These are phyloP conservation scores for Phialophora chinensis DNA, from an alignment of 2,329 filamentous ascomycete genomes.

Conservation along the genomic window DNA sequence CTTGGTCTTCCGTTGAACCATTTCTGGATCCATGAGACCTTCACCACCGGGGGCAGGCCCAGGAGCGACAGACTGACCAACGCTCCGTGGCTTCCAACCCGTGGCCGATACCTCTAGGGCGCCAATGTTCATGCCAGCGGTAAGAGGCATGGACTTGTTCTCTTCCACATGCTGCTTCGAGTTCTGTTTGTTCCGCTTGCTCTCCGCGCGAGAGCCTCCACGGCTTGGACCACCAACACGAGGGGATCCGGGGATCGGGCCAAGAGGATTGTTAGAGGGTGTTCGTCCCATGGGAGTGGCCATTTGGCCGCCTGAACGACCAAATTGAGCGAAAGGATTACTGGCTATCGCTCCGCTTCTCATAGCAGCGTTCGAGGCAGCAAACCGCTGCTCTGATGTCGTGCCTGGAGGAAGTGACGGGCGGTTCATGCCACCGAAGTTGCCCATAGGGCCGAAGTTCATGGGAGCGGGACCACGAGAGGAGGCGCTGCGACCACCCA, in stretches of 20 bases:
- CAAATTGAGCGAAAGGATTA: slow-evolving; percentile 66
- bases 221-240: slow-evolving; percentile 72
- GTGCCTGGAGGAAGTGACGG: slow-evolving; percentile 74
- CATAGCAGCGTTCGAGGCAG: slow-evolving; percentile 63
- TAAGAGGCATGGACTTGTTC: slow-evolving; percentile 90
- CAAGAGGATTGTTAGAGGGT: slow-evolving; percentile 59
- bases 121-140: slow-evolving; percentile 79
- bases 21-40: slow-evolving; percentile 78
- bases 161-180: slow-evolving; percentile 69
- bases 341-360: slow-evolving; percentile 48
- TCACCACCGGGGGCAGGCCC: slow-evolving; percentile 58
- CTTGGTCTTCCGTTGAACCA: slow-evolving; percentile 99
- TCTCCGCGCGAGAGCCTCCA: slow-evolving; percentile 50
- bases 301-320: slow-evolving; percentile 62
- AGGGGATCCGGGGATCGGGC: slow-evolving; percentile 71
- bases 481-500: slow-evolving; percentile 58
- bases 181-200: slow-evolving; percentile 57
- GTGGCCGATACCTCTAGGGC: slow-evolving; percentile 72
- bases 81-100: slow-evolving; percentile 88
- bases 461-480: slow-evolving; percentile 58
- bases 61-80: slow-evolving; percentile 56
- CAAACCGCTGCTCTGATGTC: slow-evolving; percentile 78
- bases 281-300: slow-evolving; percentile 66
- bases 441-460: slow-evolving; percentile 68
- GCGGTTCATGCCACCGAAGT: slow-evolving; percentile 59